These are phyloP conservation scores for Gaillardinia entomophila DNA, from an alignment of 805 yeast genomes.

Conservation along the genomic window DNA sequence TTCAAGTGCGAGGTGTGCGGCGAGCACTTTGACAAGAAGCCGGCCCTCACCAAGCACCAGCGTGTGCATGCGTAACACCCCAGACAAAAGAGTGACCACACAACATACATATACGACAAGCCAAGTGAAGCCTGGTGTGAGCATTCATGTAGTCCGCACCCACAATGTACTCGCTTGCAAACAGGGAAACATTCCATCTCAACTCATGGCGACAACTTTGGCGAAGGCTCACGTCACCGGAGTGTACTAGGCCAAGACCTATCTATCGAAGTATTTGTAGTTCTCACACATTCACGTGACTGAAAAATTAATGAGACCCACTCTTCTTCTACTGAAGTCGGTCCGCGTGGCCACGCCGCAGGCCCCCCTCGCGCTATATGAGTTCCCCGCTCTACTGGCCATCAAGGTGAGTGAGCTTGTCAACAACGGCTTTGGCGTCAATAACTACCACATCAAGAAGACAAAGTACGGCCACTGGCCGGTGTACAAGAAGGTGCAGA, in stretches of 20 bases:
- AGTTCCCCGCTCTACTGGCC: conserved; percentile 23
- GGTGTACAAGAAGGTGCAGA: conserved; percentile 67
- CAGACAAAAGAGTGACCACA: too few relatives aligned
- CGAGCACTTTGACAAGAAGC: conserved; percentile 44
- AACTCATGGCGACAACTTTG: too few relatives aligned
- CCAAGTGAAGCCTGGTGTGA: too few relatives aligned
- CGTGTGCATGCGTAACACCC: conserved; percentile 5
- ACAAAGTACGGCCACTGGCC: conserved; percentile 69
- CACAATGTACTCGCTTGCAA: too few relatives aligned
- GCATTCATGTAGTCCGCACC: too few relatives aligned
- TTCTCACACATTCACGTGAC: too few relatives aligned
- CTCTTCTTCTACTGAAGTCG: conserved; percentile 14
- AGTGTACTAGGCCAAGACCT: too few relatives aligned
- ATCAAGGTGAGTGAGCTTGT: conserved; percentile 15
- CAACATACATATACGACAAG: too few relatives aligned
- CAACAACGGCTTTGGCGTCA: conserved; percentile 25
- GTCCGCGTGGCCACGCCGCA: conserved; percentile 15
- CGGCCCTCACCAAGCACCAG: conserved; percentile 37
- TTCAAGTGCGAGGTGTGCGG: conserved; percentile 49
- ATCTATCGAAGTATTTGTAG: too few relatives aligned
- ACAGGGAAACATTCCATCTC: too few relatives aligned
- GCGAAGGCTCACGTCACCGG: too few relatives aligned
- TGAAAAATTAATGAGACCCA: conserved; percentile 31
- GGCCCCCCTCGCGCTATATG: conserved; percentile 12
- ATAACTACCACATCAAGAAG: conserved; percentile 41